Base-by-base conservation (phyloP, 176 grass and related monocot genomes). In the Cymbopogon citratus region DNA sequence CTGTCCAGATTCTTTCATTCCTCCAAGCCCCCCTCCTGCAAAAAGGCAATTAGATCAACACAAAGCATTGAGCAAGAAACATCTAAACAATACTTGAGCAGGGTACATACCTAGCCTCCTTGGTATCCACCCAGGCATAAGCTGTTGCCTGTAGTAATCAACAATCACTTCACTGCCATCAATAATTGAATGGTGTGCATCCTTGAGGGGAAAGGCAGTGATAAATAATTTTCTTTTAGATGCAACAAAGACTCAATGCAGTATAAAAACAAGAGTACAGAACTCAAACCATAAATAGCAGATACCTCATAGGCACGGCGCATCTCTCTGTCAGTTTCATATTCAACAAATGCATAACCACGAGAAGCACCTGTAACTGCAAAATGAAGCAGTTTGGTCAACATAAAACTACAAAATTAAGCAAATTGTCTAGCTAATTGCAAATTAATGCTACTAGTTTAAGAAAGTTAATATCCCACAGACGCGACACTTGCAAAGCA, bases 91-190 rank as follows among this genome's bases (percentile, higher is more conserved):
- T 43, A 60, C 38, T 52, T 76, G 12, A 75, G 31, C 74, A 66
- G n/a, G 48, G 7, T 63, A 45, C 48, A 84, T 80, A 94, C 95
- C 90, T 92, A 94, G 80, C 80, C 95, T 88, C 72, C 95, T 85
- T 34, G 95, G 92, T 68, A 98, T 94, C 95, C 95, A 98, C 81
- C 95, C 95, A 66, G 95, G 86, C 95, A 94, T 98, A 79, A 98
- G 87, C 33, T 98, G 90, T 14, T 98, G 92, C 84, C 88, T 89
- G 38, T 94, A 94, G 73, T 98, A 98, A 82, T 98, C 95, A 77
- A 98, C 88, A 66, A 98, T 91, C 65, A 98, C 92, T 98, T 98
- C 92, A 31, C 66, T 87, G 64, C 88, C 90, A 69, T 98, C 92
- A 54, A 98, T 89, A 75, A 92, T 76, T 26, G 86, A 92, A 81